Evolutionary conservation across 192 early-diverging fungal genomes (phyloP).

Genomic region (Coemansia sp.): DNA sequence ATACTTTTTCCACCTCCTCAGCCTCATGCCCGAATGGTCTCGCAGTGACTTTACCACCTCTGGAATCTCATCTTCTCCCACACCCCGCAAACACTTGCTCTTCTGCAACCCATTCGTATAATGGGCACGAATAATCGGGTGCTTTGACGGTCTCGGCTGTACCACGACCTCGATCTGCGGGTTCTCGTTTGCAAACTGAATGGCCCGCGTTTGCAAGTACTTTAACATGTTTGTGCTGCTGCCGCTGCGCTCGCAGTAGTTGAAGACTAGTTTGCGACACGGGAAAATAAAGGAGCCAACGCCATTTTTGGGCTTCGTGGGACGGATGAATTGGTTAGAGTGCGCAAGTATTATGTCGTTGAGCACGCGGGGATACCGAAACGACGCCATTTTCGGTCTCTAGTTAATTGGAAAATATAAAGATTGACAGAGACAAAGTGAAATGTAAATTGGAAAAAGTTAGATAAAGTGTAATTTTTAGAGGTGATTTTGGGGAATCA

Average conservation of each 20-base stretch:
- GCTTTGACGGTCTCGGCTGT: slow-evolving; percentile 67
- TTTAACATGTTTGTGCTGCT: slow-evolving; percentile 76
- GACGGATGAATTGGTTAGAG: slow-evolving; percentile 27
- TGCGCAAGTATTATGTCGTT: slow-evolving; percentile 40
- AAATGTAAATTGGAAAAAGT: too few relatives aligned
- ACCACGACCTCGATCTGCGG: slow-evolving; percentile 80
- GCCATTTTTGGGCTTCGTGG: slow-evolving; percentile 60
- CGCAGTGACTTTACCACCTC: slow-evolving; percentile 63
- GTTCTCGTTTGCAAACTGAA: slow-evolving; percentile 63
- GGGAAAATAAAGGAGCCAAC: slow-evolving; percentile 73
- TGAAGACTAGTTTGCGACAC: slow-evolving; percentile 76
- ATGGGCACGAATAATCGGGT: slow-evolving; percentile 69
- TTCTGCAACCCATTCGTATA: slow-evolving; percentile 61
- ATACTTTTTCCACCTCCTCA: slow-evolving; percentile 64
- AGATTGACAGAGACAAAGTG: not conserved
- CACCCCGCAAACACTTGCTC: slow-evolving; percentile 65
- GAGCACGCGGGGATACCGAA: slow-evolving; percentile 39
- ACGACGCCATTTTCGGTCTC: slow-evolving; percentile 28
- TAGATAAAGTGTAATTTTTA: too few relatives aligned
- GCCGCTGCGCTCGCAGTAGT: slow-evolving; percentile 81
- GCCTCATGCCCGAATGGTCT: slow-evolving; percentile 63
- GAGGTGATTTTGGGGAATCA: too few relatives aligned
- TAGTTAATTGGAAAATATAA: slow-evolving; percentile 5
- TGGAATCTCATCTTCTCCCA: slow-evolving; percentile 59
- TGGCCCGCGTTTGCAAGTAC: slow-evolving; percentile 65